Evolutionary conservation across 73 alveolate species (phyloP), one percentile per base, ranked within the genome.

Genomic region (Urostyla sp.): DNA sequence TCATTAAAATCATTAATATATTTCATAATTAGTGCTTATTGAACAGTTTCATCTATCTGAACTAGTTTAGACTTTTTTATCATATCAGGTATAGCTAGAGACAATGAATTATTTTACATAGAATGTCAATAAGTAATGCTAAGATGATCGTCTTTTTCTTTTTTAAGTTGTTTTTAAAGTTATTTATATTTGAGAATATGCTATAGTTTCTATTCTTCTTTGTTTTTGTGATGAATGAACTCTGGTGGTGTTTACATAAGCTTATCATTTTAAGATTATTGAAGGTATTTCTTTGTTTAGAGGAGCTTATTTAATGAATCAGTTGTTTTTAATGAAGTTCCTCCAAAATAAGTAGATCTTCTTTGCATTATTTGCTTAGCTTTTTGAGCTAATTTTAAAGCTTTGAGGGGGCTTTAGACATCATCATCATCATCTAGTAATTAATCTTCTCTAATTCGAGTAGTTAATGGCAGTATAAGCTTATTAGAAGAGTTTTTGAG

Each of bases 211-310:
- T 37, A 63, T 21, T 11, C 37, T 63, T 43, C 28, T 37, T 58
- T 35, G 24, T 54, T 8, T 54, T 54, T 20, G 21, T 46, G 24
- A 54, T 16, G 79, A 63, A 16, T 38, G 34, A 3, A 63, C 3
- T 37, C 79, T 34, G 21, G 37, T 60, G 24, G 79, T 63, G 5
- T 27, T 5, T 38, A 20, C 2, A 30, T 35, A 18, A 7, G 43
- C 24, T 55, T 55, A 20, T 11, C 31, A 5, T 55, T 15, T 5
- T 50, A 15, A 16, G 36, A 63, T 38, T 40, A n/a, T 20, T 63
- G 37, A 26, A 63, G 79, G 44, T 63, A 63, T 40, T 63, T 63
- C 79, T 63, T 63, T 38, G 79, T 63, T 23, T 63, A 40, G n/a
- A 63, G 45, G 49, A 63, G 44, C 36, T 63, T 63, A 21, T 63